A percentile compares a stretch with the other conserved stretches of the same genome.
phyloP scores from a whole-genome alignment of 164 flowering plant genomes.

The Liriodendron chinense region DNA sequence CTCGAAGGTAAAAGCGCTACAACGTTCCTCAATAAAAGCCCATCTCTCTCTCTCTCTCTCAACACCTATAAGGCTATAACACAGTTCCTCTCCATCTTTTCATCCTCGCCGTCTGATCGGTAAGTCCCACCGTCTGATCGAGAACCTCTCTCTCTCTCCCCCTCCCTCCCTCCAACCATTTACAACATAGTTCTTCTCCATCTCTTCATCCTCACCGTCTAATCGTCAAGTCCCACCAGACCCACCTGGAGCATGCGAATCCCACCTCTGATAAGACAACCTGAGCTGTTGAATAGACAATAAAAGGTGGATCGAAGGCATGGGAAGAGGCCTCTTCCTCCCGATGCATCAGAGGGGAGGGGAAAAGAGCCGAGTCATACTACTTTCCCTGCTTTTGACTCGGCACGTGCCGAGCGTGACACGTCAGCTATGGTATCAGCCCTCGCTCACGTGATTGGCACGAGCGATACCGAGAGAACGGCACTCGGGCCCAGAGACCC shows the following conservation, averaged over 20 bases:
- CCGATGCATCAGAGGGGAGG: constrained; percentile 39
- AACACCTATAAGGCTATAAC: not conserved
- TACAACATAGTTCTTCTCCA: not conserved
- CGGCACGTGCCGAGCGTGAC: constrained; percentile 58
- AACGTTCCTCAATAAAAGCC: not conserved
- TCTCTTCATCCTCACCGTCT: not conserved
- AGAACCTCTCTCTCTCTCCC: not conserved
- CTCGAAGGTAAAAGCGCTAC: no score
- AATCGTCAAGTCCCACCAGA: not conserved
- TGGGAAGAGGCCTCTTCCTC: constrained; percentile 13
- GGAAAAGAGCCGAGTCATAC: constrained; percentile 23
- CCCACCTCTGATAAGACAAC: not conserved
- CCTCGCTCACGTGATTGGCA: constrained; percentile 56
- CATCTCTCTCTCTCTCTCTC: not conserved
- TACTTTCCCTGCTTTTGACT: constrained; percentile 7
- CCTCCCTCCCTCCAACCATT: not conserved
- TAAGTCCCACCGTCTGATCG: not conserved
- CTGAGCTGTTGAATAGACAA: not conserved
- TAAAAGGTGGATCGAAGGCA: constrained; percentile 10
- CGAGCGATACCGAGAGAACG: not conserved
- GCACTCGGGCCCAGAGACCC: constrained; percentile 7
- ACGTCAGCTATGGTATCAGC: constrained; percentile 62
- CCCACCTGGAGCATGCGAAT: not conserved
- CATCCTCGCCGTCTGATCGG: no score
- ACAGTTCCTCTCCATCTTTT: not conserved